Base-by-base conservation (phyloP, 148 eudicot species). In the Fagopyrum esculentum region DNA sequence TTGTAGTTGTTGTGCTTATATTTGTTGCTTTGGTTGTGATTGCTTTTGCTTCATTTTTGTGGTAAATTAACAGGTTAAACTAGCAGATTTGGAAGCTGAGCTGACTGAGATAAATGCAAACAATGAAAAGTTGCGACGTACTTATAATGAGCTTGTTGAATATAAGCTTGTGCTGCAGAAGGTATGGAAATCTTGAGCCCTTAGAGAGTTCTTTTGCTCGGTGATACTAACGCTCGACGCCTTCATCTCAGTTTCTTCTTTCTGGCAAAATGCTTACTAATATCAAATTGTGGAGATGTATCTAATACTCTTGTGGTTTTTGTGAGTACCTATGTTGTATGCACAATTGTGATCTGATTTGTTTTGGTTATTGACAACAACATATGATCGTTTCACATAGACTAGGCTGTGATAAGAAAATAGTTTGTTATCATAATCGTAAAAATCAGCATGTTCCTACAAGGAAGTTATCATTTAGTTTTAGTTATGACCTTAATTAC, bases 161-260 rank as follows among this genome's bases (percentile, higher is more conserved):
- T 94, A 88, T 85, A 94, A 89, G 86, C 90, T 94, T 82, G 93
- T 94, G 55, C 76, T 93, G 77, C 88, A 86, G 79, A 93, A 93
- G 92, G 98, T 88, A 78, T 44, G 63, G 22, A 12, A 56, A 56
- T n/a, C 61, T 56, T 56, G 61, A 17, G 3, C 61, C 16, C 61
- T n/a, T 6, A 17, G 61, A 17, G 61, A n/a, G 2, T 17, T 56
- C 29, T 17, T 56, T n/a, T 55, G 26, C 60, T 55, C 3, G 60
- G 17, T 55, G 60, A 55, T 55, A 55, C 60, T 55, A 55, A 55
- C 15, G 16, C 60, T 55, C 22, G 15, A 5, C 6, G n/a, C 26
- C 26, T 3, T 55, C 17, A 6, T 16, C 60, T 55, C 17, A 6
- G 3, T 55, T 54, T 54, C 57, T 54, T 54, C 17, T 55, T 15